A percentile compares a stretch with the other conserved stretches of the same genome.
Evolutionary conservation across 129 eudicot species (phyloP).

Genomic region (Tanacetum coccineum): DNA sequence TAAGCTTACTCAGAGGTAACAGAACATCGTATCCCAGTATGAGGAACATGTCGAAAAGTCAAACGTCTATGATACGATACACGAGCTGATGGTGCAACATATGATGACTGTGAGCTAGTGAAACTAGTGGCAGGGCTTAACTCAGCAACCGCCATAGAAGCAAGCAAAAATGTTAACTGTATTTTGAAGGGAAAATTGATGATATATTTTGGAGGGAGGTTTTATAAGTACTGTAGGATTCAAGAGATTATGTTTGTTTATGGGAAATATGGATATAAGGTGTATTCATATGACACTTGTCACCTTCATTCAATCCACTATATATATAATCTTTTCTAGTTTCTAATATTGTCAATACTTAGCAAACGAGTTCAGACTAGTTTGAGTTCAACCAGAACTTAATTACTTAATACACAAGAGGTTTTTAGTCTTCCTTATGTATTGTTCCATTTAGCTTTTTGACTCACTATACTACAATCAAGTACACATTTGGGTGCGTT

Average conservation of each 20-base stretch:
- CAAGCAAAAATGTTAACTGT: constrained; percentile 3
- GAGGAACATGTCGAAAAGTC: constrained; percentile 20
- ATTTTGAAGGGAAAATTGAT: constrained; percentile 24
- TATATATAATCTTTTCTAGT: too few species aligned
- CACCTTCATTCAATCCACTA: constrained; percentile 26
- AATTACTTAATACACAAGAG: too few species aligned
- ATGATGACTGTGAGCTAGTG: constrained; percentile 33
- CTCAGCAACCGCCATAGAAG: constrained; percentile 74
- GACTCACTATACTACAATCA: too few species aligned
- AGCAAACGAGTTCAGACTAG: too few species aligned
- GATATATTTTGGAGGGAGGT: neutral
- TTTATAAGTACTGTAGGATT: neutral
- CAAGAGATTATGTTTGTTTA: neutral
- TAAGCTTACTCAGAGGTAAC: constrained; percentile 52
- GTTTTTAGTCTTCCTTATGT: too few species aligned
- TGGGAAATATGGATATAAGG: constrained; percentile 25
- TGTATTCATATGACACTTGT: constrained; percentile 30
- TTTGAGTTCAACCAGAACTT: too few species aligned
- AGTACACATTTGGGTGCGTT: too few species aligned
- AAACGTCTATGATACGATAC: constrained; percentile 38
- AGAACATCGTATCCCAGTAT: constrained; percentile 51
- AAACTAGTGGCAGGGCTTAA: constrained; percentile 28
- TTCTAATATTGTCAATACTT: too few species aligned
- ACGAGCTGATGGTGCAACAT: constrained; percentile 40
- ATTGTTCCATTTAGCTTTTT: too few species aligned